These are phyloP conservation scores for Balamuthia mandrillaris DNA, from an alignment of 208 protist species.

Conservation along the genomic window DNA sequence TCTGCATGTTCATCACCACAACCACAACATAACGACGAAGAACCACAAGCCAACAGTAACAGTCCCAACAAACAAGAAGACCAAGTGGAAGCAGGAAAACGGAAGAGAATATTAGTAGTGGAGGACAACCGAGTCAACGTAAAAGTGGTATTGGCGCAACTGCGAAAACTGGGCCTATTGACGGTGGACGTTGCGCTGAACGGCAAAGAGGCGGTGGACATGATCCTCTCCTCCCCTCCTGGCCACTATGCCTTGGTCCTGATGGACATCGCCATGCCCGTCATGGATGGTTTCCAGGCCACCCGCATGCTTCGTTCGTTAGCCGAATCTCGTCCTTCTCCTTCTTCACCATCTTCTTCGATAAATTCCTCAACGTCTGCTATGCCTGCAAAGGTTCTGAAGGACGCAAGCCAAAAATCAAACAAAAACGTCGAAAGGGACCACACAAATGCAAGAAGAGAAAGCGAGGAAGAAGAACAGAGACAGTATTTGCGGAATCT, in stretches of 20 bases:
- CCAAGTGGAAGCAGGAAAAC: too few species aligned
- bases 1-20: too few species aligned
- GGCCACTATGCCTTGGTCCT: neutral
- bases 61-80: too few species aligned
- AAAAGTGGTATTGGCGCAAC: neutral
- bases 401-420: neutral
- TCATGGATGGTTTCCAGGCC: constrained; percentile 6
- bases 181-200: too few species aligned
- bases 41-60: too few species aligned
- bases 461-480: neutral
- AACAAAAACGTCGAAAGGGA: neutral
- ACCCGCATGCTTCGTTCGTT: neutral
- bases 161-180: too few species aligned
- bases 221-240: too few species aligned
- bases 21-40: too few species aligned
- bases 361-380: neutral
- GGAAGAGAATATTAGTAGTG: neutral
- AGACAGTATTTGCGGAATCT: neutral
- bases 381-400: neutral
- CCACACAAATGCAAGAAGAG: neutral
- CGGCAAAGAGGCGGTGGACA: too few species aligned
- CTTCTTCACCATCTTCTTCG: neutral
- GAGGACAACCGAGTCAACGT: constrained; percentile 5
- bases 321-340: neutral
- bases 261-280: constrained; percentile 2